A percentile compares a stretch with the other conserved stretches of the same genome.
These are phyloP conservation scores for Cylindrotheca fusiformis DNA, from an alignment of 108 stramenopile species.

Conservation along the genomic window DNA sequence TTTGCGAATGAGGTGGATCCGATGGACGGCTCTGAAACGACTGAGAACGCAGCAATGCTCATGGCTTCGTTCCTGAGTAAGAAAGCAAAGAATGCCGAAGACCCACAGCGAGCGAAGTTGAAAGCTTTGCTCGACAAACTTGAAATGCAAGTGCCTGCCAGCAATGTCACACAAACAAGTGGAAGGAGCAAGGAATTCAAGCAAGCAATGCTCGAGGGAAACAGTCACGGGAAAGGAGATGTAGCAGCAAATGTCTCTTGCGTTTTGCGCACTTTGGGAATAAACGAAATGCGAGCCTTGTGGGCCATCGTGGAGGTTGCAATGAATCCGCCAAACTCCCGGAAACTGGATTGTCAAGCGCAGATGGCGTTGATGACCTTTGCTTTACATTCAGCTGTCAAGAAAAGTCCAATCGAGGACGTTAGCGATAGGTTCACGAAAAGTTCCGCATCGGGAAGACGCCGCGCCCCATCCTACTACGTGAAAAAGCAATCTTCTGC, in stretches of 20 bases:
- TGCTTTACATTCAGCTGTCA: constrained; percentile 37
- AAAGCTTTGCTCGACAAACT: constrained; percentile 1
- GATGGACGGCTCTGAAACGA: no score
- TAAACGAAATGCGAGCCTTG: constrained; percentile 53
- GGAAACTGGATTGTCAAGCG: constrained; percentile 46
- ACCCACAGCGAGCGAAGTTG: neutral
- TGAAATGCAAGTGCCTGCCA: neutral
- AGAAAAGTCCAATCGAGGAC: constrained; percentile 28
- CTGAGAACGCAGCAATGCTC: constrained; percentile 27
- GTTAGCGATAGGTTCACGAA: neutral
- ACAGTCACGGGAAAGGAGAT: constrained; percentile 12
- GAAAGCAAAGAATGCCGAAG: neutral
- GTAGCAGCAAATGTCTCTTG: constrained; percentile 5
- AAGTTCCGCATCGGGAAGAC: constrained; percentile 1
- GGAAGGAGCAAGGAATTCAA: constrained; percentile 13
- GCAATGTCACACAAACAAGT: neutral
- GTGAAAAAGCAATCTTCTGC: constrained; percentile 7
- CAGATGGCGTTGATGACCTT: constrained; percentile 42
- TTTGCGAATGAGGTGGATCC: constrained; percentile 10
- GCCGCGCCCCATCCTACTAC: constrained; percentile 21
- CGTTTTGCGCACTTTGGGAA: constrained; percentile 25
- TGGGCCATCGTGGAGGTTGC: constrained; percentile 62
- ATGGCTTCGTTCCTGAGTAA: neutral
- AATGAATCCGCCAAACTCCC: constrained; percentile 50
- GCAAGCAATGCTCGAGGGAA: constrained; percentile 3